Evolutionary conservation across 805 yeast genomes (phyloP).

Genomic region (Zygotorulaspora danielsina): DNA sequence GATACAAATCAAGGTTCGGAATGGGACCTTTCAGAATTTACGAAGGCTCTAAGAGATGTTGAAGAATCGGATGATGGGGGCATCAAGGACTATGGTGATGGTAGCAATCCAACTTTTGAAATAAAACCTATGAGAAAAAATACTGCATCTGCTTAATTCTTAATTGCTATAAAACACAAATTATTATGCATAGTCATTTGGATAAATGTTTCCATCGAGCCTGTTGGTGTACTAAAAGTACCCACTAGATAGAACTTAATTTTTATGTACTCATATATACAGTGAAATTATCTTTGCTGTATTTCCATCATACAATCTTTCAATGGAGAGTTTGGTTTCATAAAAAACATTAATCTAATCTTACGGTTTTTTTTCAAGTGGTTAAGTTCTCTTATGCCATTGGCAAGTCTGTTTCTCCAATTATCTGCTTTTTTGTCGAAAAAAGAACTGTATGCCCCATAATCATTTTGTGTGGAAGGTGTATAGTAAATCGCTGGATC

Average conservation of each 20-base stretch:
- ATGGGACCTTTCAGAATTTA: constrained; percentile 43
- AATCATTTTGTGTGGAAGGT: constrained; percentile 32
- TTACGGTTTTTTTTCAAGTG: constrained; percentile 17
- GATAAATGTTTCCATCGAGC: no score
- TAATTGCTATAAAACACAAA: not conserved
- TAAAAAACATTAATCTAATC: constrained; percentile 30
- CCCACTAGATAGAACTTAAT: not conserved
- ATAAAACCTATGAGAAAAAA: constrained; percentile 14
- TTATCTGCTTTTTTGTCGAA: constrained; percentile 48
- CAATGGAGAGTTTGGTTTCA: constrained; percentile 26
- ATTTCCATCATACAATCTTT: constrained; percentile 21
- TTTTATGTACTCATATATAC: not conserved
- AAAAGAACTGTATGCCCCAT: constrained; percentile 23
- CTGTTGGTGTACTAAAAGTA: no score
- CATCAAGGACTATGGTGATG: constrained; percentile 74
- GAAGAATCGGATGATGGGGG: constrained; percentile 37
- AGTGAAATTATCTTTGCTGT: constrained; percentile 4
- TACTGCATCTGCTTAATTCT: constrained; percentile 20
- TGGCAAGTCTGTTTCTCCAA: constrained; percentile 53
- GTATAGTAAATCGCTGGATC: constrained; percentile 16
- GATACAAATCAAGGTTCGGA: constrained; percentile 37
- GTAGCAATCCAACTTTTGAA: constrained; percentile 41
- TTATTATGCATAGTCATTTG: no score
- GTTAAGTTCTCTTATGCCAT: constrained; percentile 34
- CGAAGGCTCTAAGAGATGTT: constrained; percentile 36